phyloP scores from a whole-genome alignment of 139 green algal genomes.

The Auxenochlorella pyrenoidosa region DNA sequence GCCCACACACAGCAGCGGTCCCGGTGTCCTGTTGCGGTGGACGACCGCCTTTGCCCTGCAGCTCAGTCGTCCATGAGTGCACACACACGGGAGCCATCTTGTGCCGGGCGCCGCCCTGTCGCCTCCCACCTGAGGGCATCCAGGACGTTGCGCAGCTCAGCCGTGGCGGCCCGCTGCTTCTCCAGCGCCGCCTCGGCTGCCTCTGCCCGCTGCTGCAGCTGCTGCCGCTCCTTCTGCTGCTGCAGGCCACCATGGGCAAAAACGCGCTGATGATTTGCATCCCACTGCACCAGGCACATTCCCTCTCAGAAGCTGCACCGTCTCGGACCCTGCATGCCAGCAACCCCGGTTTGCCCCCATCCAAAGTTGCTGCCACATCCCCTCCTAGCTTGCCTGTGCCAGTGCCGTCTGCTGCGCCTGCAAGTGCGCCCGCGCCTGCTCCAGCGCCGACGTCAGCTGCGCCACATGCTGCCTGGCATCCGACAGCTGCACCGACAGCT shows the following conservation, averaged over 20 bases:
- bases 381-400: neutral
- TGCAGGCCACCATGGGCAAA: neutral
- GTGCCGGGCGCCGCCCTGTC: neutral
- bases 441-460: slow-evolving; percentile 30
- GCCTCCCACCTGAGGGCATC: slow-evolving; percentile 10
- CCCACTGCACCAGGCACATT: neutral
- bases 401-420: slow-evolving; percentile 37
- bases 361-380: too few species aligned
- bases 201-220: slow-evolving; percentile 7
- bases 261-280: too few species aligned
- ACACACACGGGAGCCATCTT: neutral
- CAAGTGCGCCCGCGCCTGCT: slow-evolving; percentile 36
- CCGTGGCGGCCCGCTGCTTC: neutral
- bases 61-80: neutral
- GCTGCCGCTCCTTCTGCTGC: slow-evolving; percentile 1
- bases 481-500: slow-evolving; percentile 52
- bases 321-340: too few species aligned
- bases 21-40: neutral
- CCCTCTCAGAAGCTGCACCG: too few species aligned
- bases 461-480: slow-evolving; percentile 44
- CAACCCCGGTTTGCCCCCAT: too few species aligned
- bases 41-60: too few species aligned
- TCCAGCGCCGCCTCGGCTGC: slow-evolving; percentile 8
- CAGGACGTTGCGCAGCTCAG: slow-evolving; percentile 22
- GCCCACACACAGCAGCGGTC: neutral